phyloP scores from a whole-genome alignment of 2,329 filamentous ascomycete genomes.

The Penicillium sp. region DNA sequence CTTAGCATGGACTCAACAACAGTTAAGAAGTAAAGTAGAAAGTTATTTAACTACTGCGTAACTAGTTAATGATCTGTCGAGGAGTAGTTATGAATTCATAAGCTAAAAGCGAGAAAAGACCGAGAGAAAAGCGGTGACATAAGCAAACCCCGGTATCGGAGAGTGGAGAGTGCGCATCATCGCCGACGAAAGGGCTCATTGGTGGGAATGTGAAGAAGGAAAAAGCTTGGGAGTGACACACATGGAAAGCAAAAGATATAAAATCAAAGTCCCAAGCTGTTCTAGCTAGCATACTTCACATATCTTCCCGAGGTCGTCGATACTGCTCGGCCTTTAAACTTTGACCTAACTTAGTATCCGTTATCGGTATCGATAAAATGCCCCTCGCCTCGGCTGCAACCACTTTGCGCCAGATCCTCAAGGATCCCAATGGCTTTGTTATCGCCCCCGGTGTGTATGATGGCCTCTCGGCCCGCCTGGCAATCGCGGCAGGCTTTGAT shows the following conservation, averaged over 20 bases:
- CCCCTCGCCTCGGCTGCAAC: constrained; percentile 26
- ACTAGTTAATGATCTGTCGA: no score
- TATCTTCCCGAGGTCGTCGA: background rate
- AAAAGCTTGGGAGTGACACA: constrained; percentile 7
- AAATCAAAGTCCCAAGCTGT: background rate
- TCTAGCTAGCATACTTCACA: background rate
- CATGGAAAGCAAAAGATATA: constrained; percentile 1
- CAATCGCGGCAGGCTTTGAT: constrained; percentile 47
- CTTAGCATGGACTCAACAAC: background rate
- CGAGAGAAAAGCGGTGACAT: constrained; percentile 10
- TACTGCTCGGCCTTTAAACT: background rate
- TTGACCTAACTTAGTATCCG: background rate
- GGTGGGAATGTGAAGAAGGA: constrained; percentile 12
- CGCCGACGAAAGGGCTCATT: constrained; percentile 3
- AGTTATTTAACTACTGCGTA: no score
- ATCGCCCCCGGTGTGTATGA: constrained; percentile 50
- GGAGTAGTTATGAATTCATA: no score
- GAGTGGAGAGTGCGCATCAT: constrained; percentile 16
- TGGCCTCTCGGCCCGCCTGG: constrained; percentile 47
- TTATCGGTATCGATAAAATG: constrained; percentile 16
- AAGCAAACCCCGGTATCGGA: constrained; percentile 16
- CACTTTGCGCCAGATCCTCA: constrained; percentile 31
- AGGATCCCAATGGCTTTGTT: constrained; percentile 37
- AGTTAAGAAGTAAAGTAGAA: no score
- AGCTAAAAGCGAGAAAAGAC: constrained; percentile 8